A percentile compares a stretch with the other conserved stretches of the same genome.
Evolutionary conservation across 1,139 yeast species (phyloP).

Genomic region (Ogataea hybrid): DNA sequence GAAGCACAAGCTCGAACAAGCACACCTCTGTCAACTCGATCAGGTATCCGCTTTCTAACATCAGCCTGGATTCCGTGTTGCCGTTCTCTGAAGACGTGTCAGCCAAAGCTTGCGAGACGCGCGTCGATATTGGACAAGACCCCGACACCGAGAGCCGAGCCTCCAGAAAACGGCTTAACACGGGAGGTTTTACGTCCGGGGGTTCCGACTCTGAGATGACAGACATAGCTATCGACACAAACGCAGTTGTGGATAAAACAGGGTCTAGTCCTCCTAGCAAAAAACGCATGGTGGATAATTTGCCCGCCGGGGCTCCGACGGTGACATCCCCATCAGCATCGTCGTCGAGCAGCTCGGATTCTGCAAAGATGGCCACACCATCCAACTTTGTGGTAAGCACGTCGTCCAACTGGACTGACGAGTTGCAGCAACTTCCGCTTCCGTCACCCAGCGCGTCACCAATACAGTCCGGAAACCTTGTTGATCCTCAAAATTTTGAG

Average conservation of each 20-base stretch:
- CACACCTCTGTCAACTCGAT: neutral
- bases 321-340: conserved; percentile 10
- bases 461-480: conserved; percentile 38
- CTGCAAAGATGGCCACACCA: conserved; percentile 15
- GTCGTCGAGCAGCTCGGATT: conserved; percentile 11
- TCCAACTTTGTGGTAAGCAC: conserved; percentile 9
- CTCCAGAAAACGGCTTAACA: conserved; percentile 19
- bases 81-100: conserved; percentile 2
- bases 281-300: conserved; percentile 18
- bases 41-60: conserved; percentile 10
- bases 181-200: conserved; percentile 11
- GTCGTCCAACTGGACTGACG: conserved; percentile 15
- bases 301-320: conserved; percentile 8
- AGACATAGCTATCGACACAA: conserved; percentile 14
- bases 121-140: conserved; percentile 3
- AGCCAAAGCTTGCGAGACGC: neutral
- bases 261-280: conserved; percentile 22
- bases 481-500: conserved; percentile 18
- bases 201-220: conserved; percentile 18
- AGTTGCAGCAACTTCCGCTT: conserved; percentile 40
- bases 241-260: conserved; percentile 11
- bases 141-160: conserved; percentile 3
- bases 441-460: conserved; percentile 76
- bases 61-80: conserved; percentile 10
- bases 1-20: neutral